Evolutionary conservation across 306 rosid species (phyloP), one percentile per base, ranked within the genome.

Genomic region (Trifolium dubium): DNA sequence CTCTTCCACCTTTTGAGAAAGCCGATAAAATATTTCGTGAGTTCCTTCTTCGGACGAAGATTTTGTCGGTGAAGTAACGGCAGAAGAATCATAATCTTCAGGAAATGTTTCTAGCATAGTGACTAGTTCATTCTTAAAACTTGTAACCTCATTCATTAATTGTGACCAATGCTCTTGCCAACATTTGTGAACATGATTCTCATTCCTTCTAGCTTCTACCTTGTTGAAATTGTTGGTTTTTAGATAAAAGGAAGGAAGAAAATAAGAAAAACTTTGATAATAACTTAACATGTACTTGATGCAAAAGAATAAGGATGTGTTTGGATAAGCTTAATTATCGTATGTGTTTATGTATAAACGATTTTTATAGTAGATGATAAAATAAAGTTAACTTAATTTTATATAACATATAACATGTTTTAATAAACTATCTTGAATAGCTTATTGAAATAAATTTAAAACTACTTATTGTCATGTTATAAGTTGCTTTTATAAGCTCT

Each of bases 131-230:
- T 58, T 66, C 18, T 69, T 78, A 47, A 93, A 73, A 19, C 71
- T 67, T 64, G 55, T 78, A 60, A 82, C 82, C 75, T 89, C 92
- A 34, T 80, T 79, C 84, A 89, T 84, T 60, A 93, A 5, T 55
- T 74, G 67, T n/a, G 88, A 81, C 92, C 91, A 90, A 40, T 74
- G 53, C 40, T 81, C 80, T 69, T 50, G 43, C 80, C 87, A 83
- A 47, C 64, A 31, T 53, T 35, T 50, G 9, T 78, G 51, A 71
- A 82, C 67, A 18, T 77, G 60, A 67, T 76, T 83, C 78, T 83
- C 84, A 40, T 81, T 68, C 41, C 53, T 85, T 74, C 28, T 81
- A 46, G 69, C 54, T 67, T 78, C 61, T 73, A 40, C 81, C 62
- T 86, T 85, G 37, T 56, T 11, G 37, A 56, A 56, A n/a, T 56